phyloP scores from a whole-genome alignment of 2,329 filamentous ascomycete genomes.

The Monilinia fructigena region DNA sequence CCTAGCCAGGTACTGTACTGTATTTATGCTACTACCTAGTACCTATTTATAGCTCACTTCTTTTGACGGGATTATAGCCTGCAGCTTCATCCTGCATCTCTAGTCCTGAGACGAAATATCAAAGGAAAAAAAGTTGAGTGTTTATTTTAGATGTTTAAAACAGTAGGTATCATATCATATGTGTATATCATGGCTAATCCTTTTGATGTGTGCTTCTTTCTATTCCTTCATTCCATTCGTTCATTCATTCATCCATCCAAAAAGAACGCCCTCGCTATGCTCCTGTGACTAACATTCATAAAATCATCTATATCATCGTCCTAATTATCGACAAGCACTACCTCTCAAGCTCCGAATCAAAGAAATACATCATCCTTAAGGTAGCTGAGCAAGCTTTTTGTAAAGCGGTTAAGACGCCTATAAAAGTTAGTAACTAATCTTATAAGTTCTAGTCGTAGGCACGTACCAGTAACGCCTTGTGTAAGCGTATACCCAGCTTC shows the following conservation, averaged over 20 bases:
- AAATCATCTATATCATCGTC: conserved; percentile 18
- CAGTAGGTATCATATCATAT: not conserved
- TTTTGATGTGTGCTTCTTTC: not conserved
- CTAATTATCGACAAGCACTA: not conserved
- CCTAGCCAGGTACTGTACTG: no score
- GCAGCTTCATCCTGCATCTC: no score
- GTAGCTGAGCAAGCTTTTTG: conserved; percentile 49
- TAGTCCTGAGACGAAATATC: no score
- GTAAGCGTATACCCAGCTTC: conserved; percentile 82
- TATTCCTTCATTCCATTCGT: not conserved
- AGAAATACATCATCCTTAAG: conserved; percentile 14
- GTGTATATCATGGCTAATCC: not conserved
- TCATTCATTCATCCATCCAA: not conserved
- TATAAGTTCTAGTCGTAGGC: not conserved
- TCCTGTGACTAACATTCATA: not conserved
- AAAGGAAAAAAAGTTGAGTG: no score
- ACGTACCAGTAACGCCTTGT: conserved; percentile 85
- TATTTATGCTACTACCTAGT: no score
- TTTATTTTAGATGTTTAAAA: no score
- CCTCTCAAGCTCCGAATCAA: not conserved
- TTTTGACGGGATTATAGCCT: no score
- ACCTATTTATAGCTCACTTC: no score
- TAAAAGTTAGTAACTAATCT: conserved; percentile 10
- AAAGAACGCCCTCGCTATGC: conserved; percentile 21
- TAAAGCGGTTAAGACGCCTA: conserved; percentile 53